These are phyloP conservation scores for Fremontodendron californicum DNA, from an alignment of 345 rosid genomes.

Conservation along the genomic window DNA sequence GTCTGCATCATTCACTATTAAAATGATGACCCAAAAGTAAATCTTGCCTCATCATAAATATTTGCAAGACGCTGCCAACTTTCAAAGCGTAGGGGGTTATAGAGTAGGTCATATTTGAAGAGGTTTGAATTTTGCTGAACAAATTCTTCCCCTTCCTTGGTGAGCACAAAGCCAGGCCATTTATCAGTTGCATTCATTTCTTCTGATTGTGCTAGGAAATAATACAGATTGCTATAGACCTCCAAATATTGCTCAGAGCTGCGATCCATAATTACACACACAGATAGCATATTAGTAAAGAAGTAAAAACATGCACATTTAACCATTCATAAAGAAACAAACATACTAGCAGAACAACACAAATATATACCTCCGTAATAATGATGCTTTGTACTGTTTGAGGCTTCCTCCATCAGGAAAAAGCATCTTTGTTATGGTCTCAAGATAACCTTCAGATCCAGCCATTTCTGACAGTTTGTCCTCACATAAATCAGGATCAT, in stretches of 20 bases:
- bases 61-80: slow-evolving; percentile 95
- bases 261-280: slow-evolving; percentile 29
- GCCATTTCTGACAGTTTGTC: slow-evolving; percentile 80
- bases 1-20: slow-evolving; percentile 12
- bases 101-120: slow-evolving; percentile 83
- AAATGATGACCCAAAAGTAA: slow-evolving; percentile 18
- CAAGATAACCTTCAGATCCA: slow-evolving; percentile 81
- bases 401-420: slow-evolving; percentile 54
- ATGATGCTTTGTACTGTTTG: slow-evolving; percentile 60
- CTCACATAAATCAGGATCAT: slow-evolving; percentile 79
- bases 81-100: slow-evolving; percentile 83
- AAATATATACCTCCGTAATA: slow-evolving; percentile 47
- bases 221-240: slow-evolving; percentile 80
- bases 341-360: neutral
- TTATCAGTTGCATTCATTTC: slow-evolving; percentile 96
- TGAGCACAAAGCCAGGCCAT: slow-evolving; percentile 98
- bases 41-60: slow-evolving; percentile 85
- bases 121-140: slow-evolving; percentile 86
- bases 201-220: slow-evolving; percentile 81
- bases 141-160: slow-evolving; percentile 97
- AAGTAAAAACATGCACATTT: slow-evolving; percentile 10
- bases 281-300: slow-evolving; percentile 18
- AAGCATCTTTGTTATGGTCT: slow-evolving; percentile 55
- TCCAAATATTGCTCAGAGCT: slow-evolving; percentile 83
- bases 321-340: slow-evolving; percentile 10